Base-by-base conservation (phyloP, 257 asterid species). In the Avicennia marina region DNA sequence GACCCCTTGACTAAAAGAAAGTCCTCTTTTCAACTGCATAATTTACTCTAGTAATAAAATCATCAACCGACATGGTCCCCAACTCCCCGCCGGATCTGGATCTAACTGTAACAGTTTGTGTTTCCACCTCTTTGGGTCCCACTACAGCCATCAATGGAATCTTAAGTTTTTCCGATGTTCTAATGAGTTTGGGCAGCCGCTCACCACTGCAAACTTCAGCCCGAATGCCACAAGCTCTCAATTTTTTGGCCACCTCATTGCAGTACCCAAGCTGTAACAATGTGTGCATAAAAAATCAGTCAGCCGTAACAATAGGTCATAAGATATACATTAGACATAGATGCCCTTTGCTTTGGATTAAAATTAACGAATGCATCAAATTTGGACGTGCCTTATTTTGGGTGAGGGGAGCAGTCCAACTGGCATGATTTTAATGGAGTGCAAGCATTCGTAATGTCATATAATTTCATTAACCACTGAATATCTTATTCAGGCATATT, bases 111-210 rank as follows among this genome's bases (percentile, higher is more conserved):
- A 91, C 72, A 0, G 89, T 78, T 45, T 74, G 60, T 5, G 81
- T 83, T 65, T 85, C 96, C 2, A 67, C 85, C 74, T 91, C 98
- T 67, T 78, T 88, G 2, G 81, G 85, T 21, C 98, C 98, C 43
- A 88, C 91, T 1, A 91, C 96, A 42, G 90, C 95, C 96, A 88
- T 91, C 75, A 91, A 63, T 31, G 98, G 95, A 54, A 88, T 78
- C 68, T 88, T 88, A 49, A 81, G 94, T 75, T 81, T 91, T 72
- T 88, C 96, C 2, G 95, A 80, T 38, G 72, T 88, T 66, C 96
- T 81, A 33, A 91, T 85, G 45, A 91, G 96, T 72, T 91, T 91
- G 0, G 94, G 78, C 58, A 91, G 77, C 24, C 98, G 82, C 72
- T 78, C 96, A 0, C 95, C 95, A 3, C 87, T 69, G 89, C 88